Percentiles rank a stretch among this genome's conserved stretches.
Evolutionary conservation across 169 alveolate genomes (phyloP).

Genomic region (Eimeria mitis): DNA sequence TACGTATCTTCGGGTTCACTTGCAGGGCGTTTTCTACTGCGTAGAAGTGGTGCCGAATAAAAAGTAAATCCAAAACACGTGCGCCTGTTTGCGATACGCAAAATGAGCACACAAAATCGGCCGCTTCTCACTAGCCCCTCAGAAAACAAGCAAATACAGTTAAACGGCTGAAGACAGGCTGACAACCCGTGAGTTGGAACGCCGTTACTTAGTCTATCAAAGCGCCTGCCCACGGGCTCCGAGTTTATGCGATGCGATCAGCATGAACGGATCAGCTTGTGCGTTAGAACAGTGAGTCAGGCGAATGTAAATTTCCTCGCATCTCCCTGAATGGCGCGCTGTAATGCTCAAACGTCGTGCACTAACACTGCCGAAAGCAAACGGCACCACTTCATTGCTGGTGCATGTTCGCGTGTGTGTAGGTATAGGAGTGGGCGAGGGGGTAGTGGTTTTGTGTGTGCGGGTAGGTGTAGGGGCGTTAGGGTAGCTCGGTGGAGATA

Average conservation of each 20-base stretch:
- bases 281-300: not conserved
- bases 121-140: not conserved
- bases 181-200: not conserved
- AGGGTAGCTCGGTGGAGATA: too few relatives aligned
- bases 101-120: not conserved
- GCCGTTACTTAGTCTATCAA: not conserved
- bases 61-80: not conserved
- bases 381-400: too few relatives aligned
- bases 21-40: not conserved
- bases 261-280: not conserved
- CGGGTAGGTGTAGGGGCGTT: too few relatives aligned
- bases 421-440: too few relatives aligned
- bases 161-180: not conserved
- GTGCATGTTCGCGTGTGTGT: too few relatives aligned
- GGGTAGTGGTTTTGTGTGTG: too few relatives aligned
- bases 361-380: not conserved
- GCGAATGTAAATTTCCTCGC: not conserved
- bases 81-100: not conserved
- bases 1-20: not conserved
- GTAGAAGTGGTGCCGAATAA: not conserved
- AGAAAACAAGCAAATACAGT: too few relatives aligned
- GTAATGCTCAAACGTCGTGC: not conserved
- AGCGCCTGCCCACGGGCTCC: not conserved
- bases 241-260: not conserved
- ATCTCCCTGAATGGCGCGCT: not conserved